Base-by-base conservation (phyloP, 306 rosid genomes). In the Glycine tomentella region DNA sequence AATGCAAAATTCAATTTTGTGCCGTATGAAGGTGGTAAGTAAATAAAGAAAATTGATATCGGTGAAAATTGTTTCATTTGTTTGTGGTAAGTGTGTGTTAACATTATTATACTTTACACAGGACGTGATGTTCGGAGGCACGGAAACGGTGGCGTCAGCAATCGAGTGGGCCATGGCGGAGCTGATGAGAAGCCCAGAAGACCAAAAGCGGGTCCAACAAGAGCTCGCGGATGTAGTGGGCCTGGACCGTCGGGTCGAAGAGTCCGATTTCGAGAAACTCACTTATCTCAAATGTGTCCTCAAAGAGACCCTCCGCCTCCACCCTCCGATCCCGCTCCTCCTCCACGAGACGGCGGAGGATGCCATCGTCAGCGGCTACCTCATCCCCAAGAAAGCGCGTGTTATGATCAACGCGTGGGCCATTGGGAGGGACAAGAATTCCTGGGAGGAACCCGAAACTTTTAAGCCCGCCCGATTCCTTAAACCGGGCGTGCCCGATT, bases 41-140 rank as follows among this genome's bases (percentile, higher is more conserved):
- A 17, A 56, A 57, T 25, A 48, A 40, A 4, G 42, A 53, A 72
- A 57, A 55, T 57, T 40, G 33, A 42, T 69, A 13, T 17, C 44
- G 7, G 12, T 48, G 61, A n/a, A 16, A 38, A 50, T 51, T 48
- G 14, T 34, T 3, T 36, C 4, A 3, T 7, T 25, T 25, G 31
- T 25, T 25, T 6, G 55, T 59, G 8, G 20, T n/a, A n/a, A n/a
- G n/a, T 6, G 69, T 59, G 8, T 40, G 5, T n/a, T 2, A 1
- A 9, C 6, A 36, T 20, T 11, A 33, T n/a, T 2, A n/a, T n/a
- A 25, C 31, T 3, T 36, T 36, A 38, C 44, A 38, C 76, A 94
- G 98, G 98, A 94, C 25, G 97, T 94, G 5, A 94, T 94, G 98
- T 94, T 94, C 20, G 98, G 98, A 42, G 98, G 98, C 34, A 94